These are phyloP conservation scores for Phytophthora foliorum DNA, from an alignment of 352 stramenopile species.

Conservation along the genomic window DNA sequence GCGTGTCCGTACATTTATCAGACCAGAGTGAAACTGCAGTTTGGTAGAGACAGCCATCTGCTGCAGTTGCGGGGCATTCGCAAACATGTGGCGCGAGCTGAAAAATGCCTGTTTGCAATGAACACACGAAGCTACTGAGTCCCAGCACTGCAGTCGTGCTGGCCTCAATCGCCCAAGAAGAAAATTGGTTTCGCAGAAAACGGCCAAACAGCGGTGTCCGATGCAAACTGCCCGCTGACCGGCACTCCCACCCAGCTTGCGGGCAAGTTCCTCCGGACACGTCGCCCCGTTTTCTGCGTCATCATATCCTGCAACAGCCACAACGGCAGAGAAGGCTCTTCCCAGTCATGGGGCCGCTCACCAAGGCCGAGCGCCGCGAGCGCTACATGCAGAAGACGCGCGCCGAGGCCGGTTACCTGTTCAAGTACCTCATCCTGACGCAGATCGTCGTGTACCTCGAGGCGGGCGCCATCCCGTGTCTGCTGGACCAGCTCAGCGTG, in stretches of 20 bases:
- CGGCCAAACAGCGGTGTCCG: not conserved
- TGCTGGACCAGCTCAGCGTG: slow-evolving; percentile 83
- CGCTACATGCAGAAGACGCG: slow-evolving; percentile 80
- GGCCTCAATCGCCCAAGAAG: not conserved
- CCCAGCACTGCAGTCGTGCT: not conserved
- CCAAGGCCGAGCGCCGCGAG: slow-evolving; percentile 69
- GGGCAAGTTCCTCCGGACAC: too few species aligned
- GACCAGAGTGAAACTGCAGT: not conserved
- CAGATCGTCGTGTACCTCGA: slow-evolving; percentile 89
- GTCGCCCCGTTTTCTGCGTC: too few species aligned
- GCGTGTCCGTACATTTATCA: not conserved
- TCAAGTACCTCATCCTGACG: slow-evolving; percentile 90
- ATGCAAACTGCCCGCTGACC: not conserved
- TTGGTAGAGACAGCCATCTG: not conserved
- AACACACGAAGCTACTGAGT: too few species aligned
- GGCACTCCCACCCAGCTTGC: too few species aligned
- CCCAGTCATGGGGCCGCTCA: slow-evolving; percentile 22
- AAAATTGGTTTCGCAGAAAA: too few species aligned
- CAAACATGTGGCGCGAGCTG: not conserved
- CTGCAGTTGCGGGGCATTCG: not conserved
- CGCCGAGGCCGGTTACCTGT: slow-evolving; percentile 79
- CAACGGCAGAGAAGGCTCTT: not conserved
- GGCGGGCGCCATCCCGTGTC: slow-evolving; percentile 81
- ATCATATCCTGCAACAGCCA: not conserved
- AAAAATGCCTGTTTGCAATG: not conserved